Evolutionary conservation across 768 basidiomycete species (phyloP).

Genomic region (Xerocomus spinulosus): DNA sequence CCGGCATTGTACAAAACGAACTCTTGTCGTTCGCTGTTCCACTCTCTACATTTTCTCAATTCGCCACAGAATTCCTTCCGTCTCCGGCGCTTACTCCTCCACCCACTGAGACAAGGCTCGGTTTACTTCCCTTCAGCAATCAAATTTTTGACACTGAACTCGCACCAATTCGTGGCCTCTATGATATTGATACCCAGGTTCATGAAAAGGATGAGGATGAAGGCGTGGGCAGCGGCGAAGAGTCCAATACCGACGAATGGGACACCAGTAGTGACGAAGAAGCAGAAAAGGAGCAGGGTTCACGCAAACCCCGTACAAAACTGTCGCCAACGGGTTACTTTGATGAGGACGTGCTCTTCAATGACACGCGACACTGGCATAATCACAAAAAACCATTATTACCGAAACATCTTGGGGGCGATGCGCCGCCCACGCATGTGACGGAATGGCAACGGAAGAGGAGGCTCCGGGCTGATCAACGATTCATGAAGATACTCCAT

Average conservation of each 20-base stretch:
- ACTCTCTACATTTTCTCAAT: slow-evolving; percentile 15
- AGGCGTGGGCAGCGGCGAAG: slow-evolving; percentile 13
- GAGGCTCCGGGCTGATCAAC: slow-evolving; percentile 44
- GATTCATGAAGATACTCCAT: slow-evolving; percentile 53
- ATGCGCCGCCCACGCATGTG: slow-evolving; percentile 24
- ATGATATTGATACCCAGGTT: slow-evolving; percentile 1
- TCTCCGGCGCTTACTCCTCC: neutral
- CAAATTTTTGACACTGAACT: slow-evolving; percentile 41
- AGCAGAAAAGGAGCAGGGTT: slow-evolving; percentile 3
- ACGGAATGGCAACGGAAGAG: slow-evolving; percentile 36
- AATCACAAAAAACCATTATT: slow-evolving; percentile 43
- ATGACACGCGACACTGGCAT: slow-evolving; percentile 61
- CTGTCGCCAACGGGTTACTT: slow-evolving; percentile 20
- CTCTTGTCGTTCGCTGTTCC: slow-evolving; percentile 19
- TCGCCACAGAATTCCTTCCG: slow-evolving; percentile 20
- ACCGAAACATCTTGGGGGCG: slow-evolving; percentile 52
- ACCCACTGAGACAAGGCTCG: neutral
- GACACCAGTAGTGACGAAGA: slow-evolving; percentile 19
- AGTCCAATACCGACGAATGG: slow-evolving; percentile 17
- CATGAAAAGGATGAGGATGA: slow-evolving; percentile 13
- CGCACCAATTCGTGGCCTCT: slow-evolving; percentile 27
- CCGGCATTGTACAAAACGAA: slow-evolving; percentile 18
- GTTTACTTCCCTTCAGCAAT: slow-evolving; percentile 40
- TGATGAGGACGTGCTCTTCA: slow-evolving; percentile 40
- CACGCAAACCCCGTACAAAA: neutral